Evolutionary conservation across 164 flowering plant species (phyloP), one percentile per base, ranked within the genome.

Genomic region (Cinnamomum micranthum): DNA sequence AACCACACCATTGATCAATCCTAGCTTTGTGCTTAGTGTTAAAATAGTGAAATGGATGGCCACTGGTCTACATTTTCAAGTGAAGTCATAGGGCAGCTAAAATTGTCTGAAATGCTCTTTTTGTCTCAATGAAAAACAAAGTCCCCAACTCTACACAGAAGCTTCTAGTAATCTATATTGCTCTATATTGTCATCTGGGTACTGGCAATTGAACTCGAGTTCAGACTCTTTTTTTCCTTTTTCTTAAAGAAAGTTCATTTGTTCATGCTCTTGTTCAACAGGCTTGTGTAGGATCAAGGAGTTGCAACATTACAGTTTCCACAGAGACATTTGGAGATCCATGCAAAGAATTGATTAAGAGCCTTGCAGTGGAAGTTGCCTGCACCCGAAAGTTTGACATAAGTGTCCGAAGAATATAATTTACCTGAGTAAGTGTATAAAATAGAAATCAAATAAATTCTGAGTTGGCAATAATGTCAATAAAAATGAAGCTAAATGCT

Each of bases 291-390:
- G 98, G 98, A 78, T 84, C 81, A 59, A 89, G 71, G 77, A 88
- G 88, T 77, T 95, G 98, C 84, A 86, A 79, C 78, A 47, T 95
- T 59, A 83, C 71, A 60, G 97, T 95, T 6, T 90, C 99, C 6
- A 69, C 51, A 2, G 65, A 76, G 22, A 86, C 76, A n/a, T 88
- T 95, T 72, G 99, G 98, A 22, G 91, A 93, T 51, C 96, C 96
- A 50, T 93, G 99, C 74, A 71, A 28, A 47, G 92, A 92, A 69
- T 81, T 84, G 25, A 60, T 75, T 12, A 92, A 95, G 79, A 93
- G 91, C 74, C 83, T 95, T 74, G 98, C 96, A 28, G 94, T 95
- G 2, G 96, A 95, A 83, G 99, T 91, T 79, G 81, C 81, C 63
- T 94, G 98, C 82, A 58, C 84, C 69, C 60, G 70, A 68, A 24